Evolutionary conservation across 2,329 filamentous ascomycete species (phyloP), one percentile per base, ranked within the genome.

Genomic region (Monosporascus sp.): DNA sequence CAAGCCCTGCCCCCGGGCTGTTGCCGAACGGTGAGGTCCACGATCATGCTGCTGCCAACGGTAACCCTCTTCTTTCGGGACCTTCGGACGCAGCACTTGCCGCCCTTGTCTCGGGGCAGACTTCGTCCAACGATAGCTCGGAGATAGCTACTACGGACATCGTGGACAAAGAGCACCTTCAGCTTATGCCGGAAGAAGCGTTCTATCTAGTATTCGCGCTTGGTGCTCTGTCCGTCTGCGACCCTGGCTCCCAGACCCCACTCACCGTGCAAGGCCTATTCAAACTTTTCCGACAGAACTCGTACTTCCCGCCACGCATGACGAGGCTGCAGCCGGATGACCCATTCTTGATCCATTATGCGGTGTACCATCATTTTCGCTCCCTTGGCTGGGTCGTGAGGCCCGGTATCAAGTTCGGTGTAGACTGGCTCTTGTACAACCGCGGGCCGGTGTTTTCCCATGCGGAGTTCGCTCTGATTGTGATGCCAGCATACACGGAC

Each of bases 341-440:
- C 63, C 80, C 84, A 0, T 99, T 99, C 70, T 74, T 97, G 20
- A 70, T 96, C 1, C 86, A 90, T 54, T 99, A 97, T 65, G 85
- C 85, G 14, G 90, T 90, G 18, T 99, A 96, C 69, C 94, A 99
- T 67, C 93, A 99, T 68, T 99, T 96, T 73, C 87, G 94, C 38
- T 96, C 91, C 0, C 78, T 97, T 0, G 94, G 94, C 24, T 99
- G 94, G 93, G 90, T 97, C 1, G 88, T 95, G 0, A 87, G 95
- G 15, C 85, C 89, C 5, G 95, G 94, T 37, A 86, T 96, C 68
- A 99, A 99, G 67, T 99, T 99, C 63, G 90, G 89, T 22, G 89
- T 91, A 9, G 94, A 99, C 70, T 97, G 90, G 76, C 76, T 99
- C n/a, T 80, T 99, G 7, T 99, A 99, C 72, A 86, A 91, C 53